Evolutionary conservation across 2,329 filamentous ascomycete genomes (phyloP).

Genomic region (Claviceps monticola): DNA sequence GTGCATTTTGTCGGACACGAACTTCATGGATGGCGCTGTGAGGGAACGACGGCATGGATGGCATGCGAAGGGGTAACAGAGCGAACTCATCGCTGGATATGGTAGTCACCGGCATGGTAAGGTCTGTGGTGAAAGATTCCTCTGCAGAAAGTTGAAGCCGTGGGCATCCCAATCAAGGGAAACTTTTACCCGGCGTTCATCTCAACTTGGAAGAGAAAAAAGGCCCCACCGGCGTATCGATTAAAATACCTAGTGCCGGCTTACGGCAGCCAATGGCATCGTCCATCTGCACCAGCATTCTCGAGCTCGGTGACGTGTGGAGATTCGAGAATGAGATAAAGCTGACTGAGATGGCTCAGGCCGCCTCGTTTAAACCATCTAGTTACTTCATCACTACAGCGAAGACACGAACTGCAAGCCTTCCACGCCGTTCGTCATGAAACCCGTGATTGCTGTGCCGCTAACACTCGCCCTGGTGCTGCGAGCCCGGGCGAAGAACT

Average conservation of each 20-base stretch:
- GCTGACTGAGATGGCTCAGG: too few species aligned
- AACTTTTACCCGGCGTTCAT: neutral
- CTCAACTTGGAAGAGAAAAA: neutral
- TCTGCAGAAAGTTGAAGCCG: neutral
- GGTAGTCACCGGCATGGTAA: slow-evolving; percentile 16
- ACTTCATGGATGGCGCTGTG: slow-evolving; percentile 61
- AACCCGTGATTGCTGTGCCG: slow-evolving; percentile 41
- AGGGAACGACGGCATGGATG: slow-evolving; percentile 47
- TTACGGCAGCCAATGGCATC: neutral
- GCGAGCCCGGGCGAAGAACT: slow-evolving; percentile 57
- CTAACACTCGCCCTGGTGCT: slow-evolving; percentile 47
- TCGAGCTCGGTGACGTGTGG: too few species aligned
- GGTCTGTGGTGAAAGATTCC: too few species aligned
- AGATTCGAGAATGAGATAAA: too few species aligned
- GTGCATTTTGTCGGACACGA: slow-evolving; percentile 72
- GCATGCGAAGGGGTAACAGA: slow-evolving; percentile 54
- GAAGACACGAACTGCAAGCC: neutral
- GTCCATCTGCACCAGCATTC: neutral
- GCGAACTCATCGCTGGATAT: slow-evolving; percentile 42
- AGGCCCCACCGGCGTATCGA: slow-evolving; percentile 2
- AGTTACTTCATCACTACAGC: neutral
- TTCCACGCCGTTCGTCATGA: slow-evolving; percentile 30
- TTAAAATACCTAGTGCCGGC: neutral
- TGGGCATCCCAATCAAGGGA: neutral
- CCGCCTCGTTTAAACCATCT: neutral